Evolutionary conservation across 1,139 yeast genomes (phyloP), one percentile per base, ranked within the genome.

Genomic region (Yamadazyma friedrichii): DNA sequence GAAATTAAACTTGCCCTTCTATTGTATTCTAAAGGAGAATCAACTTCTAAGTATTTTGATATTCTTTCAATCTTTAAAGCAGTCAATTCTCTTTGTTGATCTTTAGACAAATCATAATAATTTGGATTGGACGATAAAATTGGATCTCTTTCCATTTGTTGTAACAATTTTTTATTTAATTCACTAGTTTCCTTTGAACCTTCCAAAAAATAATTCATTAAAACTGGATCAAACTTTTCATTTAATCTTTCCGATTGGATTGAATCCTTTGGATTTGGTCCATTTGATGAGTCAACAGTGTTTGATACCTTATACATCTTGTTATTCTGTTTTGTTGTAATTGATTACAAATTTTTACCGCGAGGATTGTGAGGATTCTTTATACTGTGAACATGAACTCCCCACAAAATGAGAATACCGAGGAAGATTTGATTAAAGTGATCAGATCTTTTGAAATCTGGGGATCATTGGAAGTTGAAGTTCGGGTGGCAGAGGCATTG

Each of bases 101-200:
- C 62, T 48, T 70, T 72, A 35, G 62, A 58, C 35, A 59, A 49
- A 42, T 74, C 76, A 47, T 73, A 75, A 44, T 64, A 63, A 28
- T 58, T 54, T 4, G 73, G 59, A 36, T 62, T 62, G 3, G 68
- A 61, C 35, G 62, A 61, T 41, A 75, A 56, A 32, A 73, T 57
- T 2, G 80, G 79, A 49, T 75, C 80, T 50, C 80, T 61, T 55
- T 75, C 80, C 52, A 75, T 58, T 42, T 74, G 74, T 51, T 70
- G 76, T 52, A 67, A 53, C 38, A 73, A 47, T 13, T 51, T 46
- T 38, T 64, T 58, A 13, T 69, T 63, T 40, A 59, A 60, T 20
- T 62, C 61, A 22, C 76, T 61, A 20, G 58, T 59, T 32, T 65
- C 64, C 41, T 56, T 49, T 9, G 70, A 60, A 12, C 77, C 77